Percentiles rank a stretch among this genome's conserved stretches.
These are phyloP conservation scores for Prunus yedoensis DNA, from an alignment of 331 rosid species.

Conservation along the genomic window DNA sequence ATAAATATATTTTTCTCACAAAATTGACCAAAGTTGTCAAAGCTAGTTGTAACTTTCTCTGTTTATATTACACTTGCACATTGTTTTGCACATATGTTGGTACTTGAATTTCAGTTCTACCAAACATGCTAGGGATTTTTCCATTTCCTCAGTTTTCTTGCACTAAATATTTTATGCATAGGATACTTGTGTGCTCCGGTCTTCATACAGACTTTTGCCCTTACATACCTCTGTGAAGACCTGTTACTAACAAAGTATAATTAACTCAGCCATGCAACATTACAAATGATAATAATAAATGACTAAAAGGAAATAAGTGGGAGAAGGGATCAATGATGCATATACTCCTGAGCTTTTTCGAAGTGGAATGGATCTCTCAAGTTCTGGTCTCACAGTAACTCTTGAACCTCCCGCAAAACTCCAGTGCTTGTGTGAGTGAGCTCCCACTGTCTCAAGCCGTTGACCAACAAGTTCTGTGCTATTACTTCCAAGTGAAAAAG, in stretches of 20 bases:
- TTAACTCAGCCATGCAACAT: background rate
- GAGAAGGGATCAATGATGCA: conserved; percentile 55
- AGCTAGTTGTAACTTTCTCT: background rate
- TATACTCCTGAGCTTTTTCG: conserved; percentile 37
- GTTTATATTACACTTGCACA: background rate
- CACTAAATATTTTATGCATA: background rate
- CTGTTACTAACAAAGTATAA: background rate
- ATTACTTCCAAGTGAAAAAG: conserved; percentile 39
- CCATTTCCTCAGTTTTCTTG: background rate
- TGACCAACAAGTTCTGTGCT: conserved; percentile 39
- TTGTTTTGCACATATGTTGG: background rate
- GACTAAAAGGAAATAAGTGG: background rate
- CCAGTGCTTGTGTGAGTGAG: conserved; percentile 44
- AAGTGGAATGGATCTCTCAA: conserved; percentile 28
- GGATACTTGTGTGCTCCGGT: background rate
- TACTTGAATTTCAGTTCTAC: background rate
- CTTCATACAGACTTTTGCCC: background rate
- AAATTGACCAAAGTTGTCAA: background rate
- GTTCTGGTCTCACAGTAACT: conserved; percentile 45
- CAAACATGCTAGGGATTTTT: background rate
- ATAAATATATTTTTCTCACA: background rate
- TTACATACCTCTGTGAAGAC: background rate
- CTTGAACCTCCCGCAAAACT: conserved; percentile 78
- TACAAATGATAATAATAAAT: background rate
- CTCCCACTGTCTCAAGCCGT: conserved; percentile 25